phyloP scores from a whole-genome alignment of 2,329 filamentous ascomycete genomes.

The Tolypocladium amazonense region DNA sequence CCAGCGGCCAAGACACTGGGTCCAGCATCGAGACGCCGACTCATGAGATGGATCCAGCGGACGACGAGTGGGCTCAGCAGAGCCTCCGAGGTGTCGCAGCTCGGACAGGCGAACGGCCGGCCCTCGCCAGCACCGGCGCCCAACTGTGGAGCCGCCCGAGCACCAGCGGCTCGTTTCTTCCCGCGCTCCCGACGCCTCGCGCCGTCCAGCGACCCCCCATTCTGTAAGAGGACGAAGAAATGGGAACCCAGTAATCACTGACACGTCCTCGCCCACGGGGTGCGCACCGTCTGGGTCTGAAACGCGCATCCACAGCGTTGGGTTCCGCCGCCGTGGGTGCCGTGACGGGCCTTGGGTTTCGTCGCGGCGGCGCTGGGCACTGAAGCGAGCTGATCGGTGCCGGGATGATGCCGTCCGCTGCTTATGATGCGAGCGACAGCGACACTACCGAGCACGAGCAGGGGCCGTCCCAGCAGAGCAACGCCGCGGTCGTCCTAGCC shows the following conservation, averaged over 20 bases:
- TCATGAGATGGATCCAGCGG: neutral
- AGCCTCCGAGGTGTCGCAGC: neutral
- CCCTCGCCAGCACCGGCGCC: constrained; percentile 3
- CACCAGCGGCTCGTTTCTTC: neutral
- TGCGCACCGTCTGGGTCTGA: neutral
- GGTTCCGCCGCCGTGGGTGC: neutral
- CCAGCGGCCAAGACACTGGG: neutral
- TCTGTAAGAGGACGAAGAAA: neutral
- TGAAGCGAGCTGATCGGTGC: neutral
- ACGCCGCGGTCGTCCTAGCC: neutral
- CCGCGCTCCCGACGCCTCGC: neutral
- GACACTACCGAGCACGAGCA: neutral
- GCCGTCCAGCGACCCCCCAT: neutral
- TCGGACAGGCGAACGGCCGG: neutral
- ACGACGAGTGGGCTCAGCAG: neutral
- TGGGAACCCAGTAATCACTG: neutral
- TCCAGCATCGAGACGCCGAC: neutral
- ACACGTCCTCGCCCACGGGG: neutral
- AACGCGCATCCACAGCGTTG: neutral
- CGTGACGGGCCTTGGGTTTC: neutral
- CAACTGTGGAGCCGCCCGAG: constrained; percentile 6
- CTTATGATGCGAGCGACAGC: neutral
- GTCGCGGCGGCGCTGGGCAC: neutral
- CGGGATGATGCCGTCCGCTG: neutral
- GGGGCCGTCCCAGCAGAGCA: neutral